phyloP scores from a whole-genome alignment of 306 rosid genomes.

The Lotus japonicus region DNA sequence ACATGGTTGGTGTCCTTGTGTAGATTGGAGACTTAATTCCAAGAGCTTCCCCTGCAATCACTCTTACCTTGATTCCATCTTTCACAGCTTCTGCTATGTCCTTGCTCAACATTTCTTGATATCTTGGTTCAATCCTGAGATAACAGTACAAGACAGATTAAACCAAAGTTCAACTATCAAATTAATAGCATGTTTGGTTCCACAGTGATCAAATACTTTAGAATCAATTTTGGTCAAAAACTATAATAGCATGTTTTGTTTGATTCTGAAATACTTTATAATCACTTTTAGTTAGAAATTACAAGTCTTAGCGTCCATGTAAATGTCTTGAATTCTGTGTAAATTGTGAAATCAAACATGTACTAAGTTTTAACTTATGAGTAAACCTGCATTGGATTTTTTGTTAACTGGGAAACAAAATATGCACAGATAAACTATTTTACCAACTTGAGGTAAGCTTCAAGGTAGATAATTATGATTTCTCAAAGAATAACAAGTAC shows the following conservation, averaged over 20 bases:
- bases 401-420: too few species aligned
- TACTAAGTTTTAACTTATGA: not conserved
- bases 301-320: not conserved
- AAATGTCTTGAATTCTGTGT: too few species aligned
- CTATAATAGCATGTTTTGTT: not conserved
- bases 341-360: too few species aligned
- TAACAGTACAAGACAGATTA: not conserved
- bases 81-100: conserved; percentile 56
- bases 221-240: too few species aligned
- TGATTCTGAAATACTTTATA: too few species aligned
- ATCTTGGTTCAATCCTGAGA: conserved; percentile 85
- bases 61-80: conserved; percentile 82
- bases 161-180: not conserved
- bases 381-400: too few species aligned
- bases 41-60: conserved; percentile 88
- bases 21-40: conserved; percentile 77
- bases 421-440: not conserved
- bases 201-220: too few species aligned
- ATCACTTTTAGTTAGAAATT: not conserved
- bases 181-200: not conserved
- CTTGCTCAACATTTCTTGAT: conserved; percentile 77
- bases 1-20: conserved; percentile 95
- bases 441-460: not conserved
- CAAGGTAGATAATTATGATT: not conserved
- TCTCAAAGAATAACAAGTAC: not conserved